These are phyloP conservation scores for Vararia minispora DNA, from an alignment of 768 basidiomycete species.

Conservation along the genomic window DNA sequence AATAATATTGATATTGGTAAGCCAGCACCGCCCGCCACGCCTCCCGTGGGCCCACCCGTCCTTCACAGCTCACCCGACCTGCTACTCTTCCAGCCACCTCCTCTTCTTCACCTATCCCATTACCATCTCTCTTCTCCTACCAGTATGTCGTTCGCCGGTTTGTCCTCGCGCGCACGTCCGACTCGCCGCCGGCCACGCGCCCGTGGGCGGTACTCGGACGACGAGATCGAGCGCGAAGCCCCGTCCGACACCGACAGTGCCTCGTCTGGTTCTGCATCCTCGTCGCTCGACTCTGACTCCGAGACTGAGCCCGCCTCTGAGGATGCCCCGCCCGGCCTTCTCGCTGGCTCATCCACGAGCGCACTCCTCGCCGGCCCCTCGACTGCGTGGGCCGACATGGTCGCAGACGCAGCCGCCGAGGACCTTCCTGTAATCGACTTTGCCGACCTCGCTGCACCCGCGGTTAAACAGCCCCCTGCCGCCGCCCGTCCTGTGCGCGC, in stretches of 20 bases:
- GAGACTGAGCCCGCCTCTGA: conserved; percentile 63
- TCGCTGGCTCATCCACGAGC: conserved; percentile 52
- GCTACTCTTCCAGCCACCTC: too few relatives aligned
- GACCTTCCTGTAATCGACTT: conserved; percentile 78
- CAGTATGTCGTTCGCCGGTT: too few relatives aligned
- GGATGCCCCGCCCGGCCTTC: conserved; percentile 40
- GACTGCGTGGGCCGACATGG: conserved; percentile 68
- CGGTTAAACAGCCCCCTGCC: conserved; percentile 21
- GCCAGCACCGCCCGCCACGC: too few relatives aligned
- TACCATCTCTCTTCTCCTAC: too few relatives aligned
- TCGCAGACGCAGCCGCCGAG: conserved; percentile 57
- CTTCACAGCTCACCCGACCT: too few relatives aligned
- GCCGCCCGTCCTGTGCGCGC: conserved; percentile 11
- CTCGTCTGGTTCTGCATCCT: conserved; percentile 42
- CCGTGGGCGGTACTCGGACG: conserved; percentile 70
- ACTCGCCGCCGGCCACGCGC: too few relatives aligned
- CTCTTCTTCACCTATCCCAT: too few relatives aligned
- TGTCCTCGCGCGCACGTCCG: too few relatives aligned
- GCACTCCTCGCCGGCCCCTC: conserved; percentile 39
- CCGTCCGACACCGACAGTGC: conserved; percentile 66
- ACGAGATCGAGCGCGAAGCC: conserved; percentile 64
- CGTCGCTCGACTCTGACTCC: conserved; percentile 54
- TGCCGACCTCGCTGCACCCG: conserved; percentile 36
- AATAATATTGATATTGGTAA: too few relatives aligned
- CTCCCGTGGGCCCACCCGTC: too few relatives aligned